phyloP scores from a whole-genome alignment of 257 asterid species.

The Solanum pinnatisectum region DNA sequence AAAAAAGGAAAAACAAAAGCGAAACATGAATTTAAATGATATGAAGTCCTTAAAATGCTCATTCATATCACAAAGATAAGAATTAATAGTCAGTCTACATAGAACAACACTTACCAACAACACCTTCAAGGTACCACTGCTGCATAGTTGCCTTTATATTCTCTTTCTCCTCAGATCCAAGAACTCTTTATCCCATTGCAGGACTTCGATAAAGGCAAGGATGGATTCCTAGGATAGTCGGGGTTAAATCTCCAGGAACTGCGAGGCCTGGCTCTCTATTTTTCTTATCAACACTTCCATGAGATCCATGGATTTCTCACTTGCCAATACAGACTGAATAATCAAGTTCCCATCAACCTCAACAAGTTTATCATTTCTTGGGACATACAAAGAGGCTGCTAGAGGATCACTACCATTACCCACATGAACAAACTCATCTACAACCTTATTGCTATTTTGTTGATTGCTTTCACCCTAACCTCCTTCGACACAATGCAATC shows the following conservation, averaged over 20 bases:
- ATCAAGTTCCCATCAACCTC: slow-evolving; percentile 66
- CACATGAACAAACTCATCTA: slow-evolving; percentile 21
- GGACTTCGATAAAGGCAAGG: slow-evolving; percentile 2
- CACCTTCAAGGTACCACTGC: too few relatives aligned
- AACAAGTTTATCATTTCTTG: slow-evolving; percentile 61
- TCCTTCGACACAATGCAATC: slow-evolving; percentile 13
- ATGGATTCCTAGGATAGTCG: slow-evolving; percentile 43
- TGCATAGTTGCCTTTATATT: slow-evolving; percentile 25
- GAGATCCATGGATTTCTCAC: slow-evolving; percentile 60
- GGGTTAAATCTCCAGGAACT: slow-evolving; percentile 30
- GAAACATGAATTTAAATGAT: too few relatives aligned
- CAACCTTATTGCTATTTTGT: background rate
- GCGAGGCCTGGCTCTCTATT: slow-evolving; percentile 54
- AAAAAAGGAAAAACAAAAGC: too few relatives aligned
- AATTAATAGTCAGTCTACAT: too few relatives aligned
- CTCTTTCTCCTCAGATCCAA: slow-evolving; percentile 44
- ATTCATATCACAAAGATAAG: too few relatives aligned
- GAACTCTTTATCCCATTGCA: slow-evolving; percentile 19
- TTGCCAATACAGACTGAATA: slow-evolving; percentile 53
- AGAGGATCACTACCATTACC: slow-evolving; percentile 52
- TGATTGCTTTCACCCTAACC: background rate
- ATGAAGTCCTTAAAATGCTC: too few relatives aligned
- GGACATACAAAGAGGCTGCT: slow-evolving; percentile 53
- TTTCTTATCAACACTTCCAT: slow-evolving; percentile 11
- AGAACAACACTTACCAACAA: too few relatives aligned